Evolutionary conservation across 1,284 basidiomycete species (phyloP).

Genomic region (Amylostereum areolatum): DNA sequence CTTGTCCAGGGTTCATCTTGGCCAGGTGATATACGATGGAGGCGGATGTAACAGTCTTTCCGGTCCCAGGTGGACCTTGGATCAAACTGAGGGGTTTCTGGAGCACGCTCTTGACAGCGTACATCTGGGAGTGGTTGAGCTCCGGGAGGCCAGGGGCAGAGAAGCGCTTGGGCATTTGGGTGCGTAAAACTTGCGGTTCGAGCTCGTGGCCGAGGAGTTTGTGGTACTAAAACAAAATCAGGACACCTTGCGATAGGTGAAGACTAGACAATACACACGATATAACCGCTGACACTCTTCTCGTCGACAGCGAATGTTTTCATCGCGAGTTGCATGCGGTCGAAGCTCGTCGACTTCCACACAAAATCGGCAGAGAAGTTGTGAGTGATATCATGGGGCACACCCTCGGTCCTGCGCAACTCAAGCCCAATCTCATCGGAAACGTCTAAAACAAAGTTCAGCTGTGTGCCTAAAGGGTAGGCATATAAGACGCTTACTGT

Average conservation of each 20-base stretch:
- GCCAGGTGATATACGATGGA: constrained; percentile 98
- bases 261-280: constrained; percentile 49
- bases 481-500: constrained; percentile 57
- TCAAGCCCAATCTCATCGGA: constrained; percentile 98
- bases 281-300: constrained; percentile 98
- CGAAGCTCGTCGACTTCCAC: constrained; percentile 99
- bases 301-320: constrained; percentile 99
- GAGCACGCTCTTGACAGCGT: constrained; percentile 96
- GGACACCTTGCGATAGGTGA: constrained; percentile 4
- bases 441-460: constrained; percentile 56
- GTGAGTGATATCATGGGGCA: constrained; percentile 91
- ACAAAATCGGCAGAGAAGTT: constrained; percentile 97
- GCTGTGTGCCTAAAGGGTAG: constrained; percentile 7
- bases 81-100: constrained; percentile 99
- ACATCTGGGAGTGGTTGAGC: constrained; percentile 99
- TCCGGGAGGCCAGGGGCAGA: constrained; percentile 97
- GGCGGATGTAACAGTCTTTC: constrained; percentile 99
- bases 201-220: constrained; percentile 96
- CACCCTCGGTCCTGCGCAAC: constrained; percentile 86
- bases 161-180: constrained; percentile 95
- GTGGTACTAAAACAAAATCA: constrained; percentile 66
- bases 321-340: constrained; percentile 99
- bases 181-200: constrained; percentile 83
- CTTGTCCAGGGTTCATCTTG: constrained; percentile 99
- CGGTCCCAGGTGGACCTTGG: constrained; percentile 97